A percentile compares a stretch with the other conserved stretches of the same genome.
phyloP scores from a whole-genome alignment of 192 early-diverging fungal species.

The Coemansia sp. region DNA sequence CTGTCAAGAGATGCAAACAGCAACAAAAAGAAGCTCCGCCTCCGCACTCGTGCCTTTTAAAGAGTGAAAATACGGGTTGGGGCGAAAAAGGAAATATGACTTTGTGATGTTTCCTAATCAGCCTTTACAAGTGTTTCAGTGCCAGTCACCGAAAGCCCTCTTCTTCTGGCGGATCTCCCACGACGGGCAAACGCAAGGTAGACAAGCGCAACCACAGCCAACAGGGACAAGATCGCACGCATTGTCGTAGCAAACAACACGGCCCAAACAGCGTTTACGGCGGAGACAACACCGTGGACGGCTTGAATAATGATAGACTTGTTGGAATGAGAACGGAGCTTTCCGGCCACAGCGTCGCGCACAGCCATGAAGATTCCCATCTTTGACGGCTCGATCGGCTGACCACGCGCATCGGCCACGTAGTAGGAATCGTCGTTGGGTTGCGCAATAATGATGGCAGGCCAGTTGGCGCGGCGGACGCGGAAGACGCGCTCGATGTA shows the following conservation, averaged over 20 bases:
- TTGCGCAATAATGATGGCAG: slow-evolving; percentile 57
- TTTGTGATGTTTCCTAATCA: slow-evolving; percentile 16
- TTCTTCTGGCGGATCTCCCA: slow-evolving; percentile 6
- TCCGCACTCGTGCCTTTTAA: background rate
- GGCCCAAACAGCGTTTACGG: slow-evolving; percentile 12
- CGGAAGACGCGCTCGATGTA: slow-evolving; percentile 62
- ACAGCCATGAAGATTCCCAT: slow-evolving; percentile 47
- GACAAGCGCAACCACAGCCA: slow-evolving; percentile 9
- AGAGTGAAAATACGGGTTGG: background rate
- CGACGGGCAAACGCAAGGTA: slow-evolving; percentile 29
- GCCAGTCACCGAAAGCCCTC: background rate
- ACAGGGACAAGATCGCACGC: slow-evolving; percentile 27
- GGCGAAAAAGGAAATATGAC: background rate
- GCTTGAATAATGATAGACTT: slow-evolving; percentile 41
- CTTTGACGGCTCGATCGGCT: slow-evolving; percentile 35
- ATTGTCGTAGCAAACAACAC: slow-evolving; percentile 35
- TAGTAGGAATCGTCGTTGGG: slow-evolving; percentile 53
- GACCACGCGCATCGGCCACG: slow-evolving; percentile 22
- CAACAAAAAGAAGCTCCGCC: too few relatives aligned
- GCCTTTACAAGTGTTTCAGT: slow-evolving; percentile 38
- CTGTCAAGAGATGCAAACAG: too few relatives aligned
- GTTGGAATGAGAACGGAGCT: slow-evolving; percentile 33
- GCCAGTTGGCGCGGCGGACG: slow-evolving; percentile 32
- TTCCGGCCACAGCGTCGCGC: slow-evolving; percentile 43
- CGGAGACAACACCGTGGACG: slow-evolving; percentile 3